Evolutionary conservation across 1,284 basidiomycete species (phyloP).

Genomic region (Marasmius sp.): DNA sequence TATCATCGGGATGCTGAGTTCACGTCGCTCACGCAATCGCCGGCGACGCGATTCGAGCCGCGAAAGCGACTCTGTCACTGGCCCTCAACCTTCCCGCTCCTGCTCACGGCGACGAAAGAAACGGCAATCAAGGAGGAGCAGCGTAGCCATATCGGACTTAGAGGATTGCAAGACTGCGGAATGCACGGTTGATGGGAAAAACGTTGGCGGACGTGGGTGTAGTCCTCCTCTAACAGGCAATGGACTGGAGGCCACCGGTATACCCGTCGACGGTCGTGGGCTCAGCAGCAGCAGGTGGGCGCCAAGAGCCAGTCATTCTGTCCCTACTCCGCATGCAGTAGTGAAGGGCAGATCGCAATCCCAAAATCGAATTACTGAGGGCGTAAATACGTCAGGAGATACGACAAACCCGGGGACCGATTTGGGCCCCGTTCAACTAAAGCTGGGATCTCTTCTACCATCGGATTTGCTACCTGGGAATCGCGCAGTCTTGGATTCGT

Average conservation of each 20-base stretch:
- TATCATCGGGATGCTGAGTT: no score
- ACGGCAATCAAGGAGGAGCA: neutral
- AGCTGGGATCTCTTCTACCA: no score
- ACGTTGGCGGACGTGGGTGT: neutral
- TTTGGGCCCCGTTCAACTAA: no score
- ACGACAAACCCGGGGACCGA: no score
- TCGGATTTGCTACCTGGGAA: no score
- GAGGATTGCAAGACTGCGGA: neutral
- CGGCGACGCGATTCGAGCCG: no score
- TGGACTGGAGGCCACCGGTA: no score
- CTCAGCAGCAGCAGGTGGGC: slow-evolving; percentile 1
- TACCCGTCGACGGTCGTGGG: neutral
- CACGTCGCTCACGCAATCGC: no score
- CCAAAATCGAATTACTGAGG: no score
- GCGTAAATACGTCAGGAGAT: no score
- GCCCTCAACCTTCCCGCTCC: neutral
- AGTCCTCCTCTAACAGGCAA: neutral
- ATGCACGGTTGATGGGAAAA: neutral
- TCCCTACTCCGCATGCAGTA: neutral
- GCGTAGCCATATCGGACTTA: neutral
- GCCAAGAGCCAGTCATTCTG: neutral
- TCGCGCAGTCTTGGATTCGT: no score
- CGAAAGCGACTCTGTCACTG: neutral
- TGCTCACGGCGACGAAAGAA: neutral
- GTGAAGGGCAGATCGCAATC: no score